phyloP scores from a whole-genome alignment of 2,329 filamentous ascomycete species.

The Calonectria leucothoes region DNA sequence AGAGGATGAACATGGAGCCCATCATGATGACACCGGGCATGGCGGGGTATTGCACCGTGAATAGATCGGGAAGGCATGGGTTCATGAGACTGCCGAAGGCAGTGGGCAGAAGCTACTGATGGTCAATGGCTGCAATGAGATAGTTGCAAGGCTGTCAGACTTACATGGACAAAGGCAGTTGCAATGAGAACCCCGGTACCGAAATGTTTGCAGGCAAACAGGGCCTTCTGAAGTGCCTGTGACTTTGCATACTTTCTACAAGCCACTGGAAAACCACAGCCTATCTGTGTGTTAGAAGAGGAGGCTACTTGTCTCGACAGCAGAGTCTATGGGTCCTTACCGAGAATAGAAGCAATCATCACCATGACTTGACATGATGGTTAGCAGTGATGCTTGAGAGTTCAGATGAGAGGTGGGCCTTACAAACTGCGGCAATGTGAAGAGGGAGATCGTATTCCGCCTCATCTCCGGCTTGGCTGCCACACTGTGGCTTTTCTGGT shows the following conservation, averaged over 20 bases:
- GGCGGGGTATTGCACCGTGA: slow-evolving; percentile 69
- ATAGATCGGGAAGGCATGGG: slow-evolving; percentile 69
- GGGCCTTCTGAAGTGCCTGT: slow-evolving; percentile 66
- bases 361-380: slow-evolving; percentile 38
- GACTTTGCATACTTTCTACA: slow-evolving; percentile 68
- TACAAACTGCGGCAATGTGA: slow-evolving; percentile 47
- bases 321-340: slow-evolving; percentile 4
- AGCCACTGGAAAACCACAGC: slow-evolving; percentile 64
- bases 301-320: background rate
- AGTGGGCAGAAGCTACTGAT: slow-evolving; percentile 64
- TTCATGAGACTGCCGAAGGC: slow-evolving; percentile 65
- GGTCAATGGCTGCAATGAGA: slow-evolving; percentile 8
- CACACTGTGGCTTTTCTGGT: slow-evolving; percentile 44
- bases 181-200: slow-evolving; percentile 79
- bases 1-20: slow-evolving; percentile 69
- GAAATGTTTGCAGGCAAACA: slow-evolving; percentile 74
- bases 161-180: slow-evolving; percentile 78
- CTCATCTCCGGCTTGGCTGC: slow-evolving; percentile 12
- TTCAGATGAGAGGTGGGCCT: background rate
- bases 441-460: slow-evolving; percentile 41
- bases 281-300: slow-evolving; percentile 32
- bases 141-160: slow-evolving; percentile 28
- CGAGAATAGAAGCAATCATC: slow-evolving; percentile 40
- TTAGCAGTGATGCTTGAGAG: background rate
- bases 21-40: slow-evolving; percentile 76